phyloP scores from a whole-genome alignment of 2,329 filamentous ascomycete species.

The Verticillium albo-atrum region DNA sequence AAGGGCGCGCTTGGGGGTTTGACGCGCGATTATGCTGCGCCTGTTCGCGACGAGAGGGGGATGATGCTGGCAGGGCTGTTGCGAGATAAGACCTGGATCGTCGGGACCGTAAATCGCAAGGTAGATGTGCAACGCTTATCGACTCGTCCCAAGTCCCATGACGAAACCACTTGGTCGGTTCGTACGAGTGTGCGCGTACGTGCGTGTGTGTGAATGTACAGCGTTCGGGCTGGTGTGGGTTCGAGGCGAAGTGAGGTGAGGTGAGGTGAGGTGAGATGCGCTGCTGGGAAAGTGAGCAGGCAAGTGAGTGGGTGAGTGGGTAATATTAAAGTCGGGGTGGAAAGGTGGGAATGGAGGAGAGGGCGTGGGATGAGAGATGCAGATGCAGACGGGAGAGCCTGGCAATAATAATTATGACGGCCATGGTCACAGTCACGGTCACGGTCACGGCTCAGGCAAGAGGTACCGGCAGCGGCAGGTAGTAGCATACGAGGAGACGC shows the following conservation, averaged over 20 bases:
- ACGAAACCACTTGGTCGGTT: not conserved
- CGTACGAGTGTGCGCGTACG: not conserved
- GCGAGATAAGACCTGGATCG: not conserved
- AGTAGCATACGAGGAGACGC: not conserved
- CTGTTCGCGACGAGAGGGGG: slow-evolving; percentile 22
- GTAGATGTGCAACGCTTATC: not conserved
- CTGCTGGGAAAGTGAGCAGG: not conserved
- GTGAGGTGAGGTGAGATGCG: not conserved
- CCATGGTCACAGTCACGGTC: not conserved
- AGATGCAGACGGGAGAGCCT: not conserved
- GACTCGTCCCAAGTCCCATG: not conserved
- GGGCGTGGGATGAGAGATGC: slow-evolving; percentile 7
- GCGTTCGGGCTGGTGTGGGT: not conserved
- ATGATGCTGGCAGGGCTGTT: not conserved
- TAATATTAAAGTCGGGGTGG: not conserved
- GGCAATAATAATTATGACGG: not conserved
- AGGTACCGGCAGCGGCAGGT: not conserved
- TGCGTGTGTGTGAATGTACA: not conserved
- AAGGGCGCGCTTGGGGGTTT: slow-evolving; percentile 17
- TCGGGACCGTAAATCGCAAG: not conserved
- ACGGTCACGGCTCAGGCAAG: not conserved
- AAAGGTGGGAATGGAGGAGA: slow-evolving; percentile 9
- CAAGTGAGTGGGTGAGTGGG: not conserved
- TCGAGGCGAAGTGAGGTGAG: not conserved
- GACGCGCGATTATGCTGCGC: slow-evolving; percentile 42